Evolutionary conservation across 2,329 filamentous ascomycete genomes (phyloP), one percentile per base, ranked within the genome.

Genomic region (Fusarium sp.): DNA sequence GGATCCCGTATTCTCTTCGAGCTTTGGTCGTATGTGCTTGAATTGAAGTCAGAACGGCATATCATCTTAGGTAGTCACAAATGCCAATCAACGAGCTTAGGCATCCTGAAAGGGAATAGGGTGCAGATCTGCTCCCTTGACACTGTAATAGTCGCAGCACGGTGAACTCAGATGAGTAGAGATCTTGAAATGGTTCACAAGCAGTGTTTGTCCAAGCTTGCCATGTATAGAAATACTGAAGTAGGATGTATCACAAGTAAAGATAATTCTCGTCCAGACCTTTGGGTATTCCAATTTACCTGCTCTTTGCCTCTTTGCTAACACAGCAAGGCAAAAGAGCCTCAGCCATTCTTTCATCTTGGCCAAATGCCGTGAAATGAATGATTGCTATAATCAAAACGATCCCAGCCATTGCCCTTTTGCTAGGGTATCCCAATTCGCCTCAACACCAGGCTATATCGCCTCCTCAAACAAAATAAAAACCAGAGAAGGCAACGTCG

Each of bases 401-500:
- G 32, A 39, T 34, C 51, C 51, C 17, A 43, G 45, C 32, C 14
- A 34, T 44, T 17, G 19, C 60, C 58, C 36, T 39, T 32, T 42
- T 10, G 20, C 28, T 30, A 10, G 26, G 34, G 59, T 64, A 63
- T 63, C 38, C 56, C 49, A 43, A 49, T 67, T 68, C 64, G 64
- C 64, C 64, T 28, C 36, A 67, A 67, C 64, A 68, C 64, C 64
- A 52, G 58, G 58, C 64, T 68, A 32, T 23, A 34, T 44, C 48
- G 59, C 64, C 64, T 50, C 45, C 44, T 36, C 19, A 44, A 61
- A 39, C 20, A 49, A 14, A 38, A 45, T 40, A 11, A n/a, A 52
- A 49, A 32, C n/a, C 32, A 21, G 55, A 40, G 14, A 45, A 43
- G 23, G 21, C 23, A 32, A 23, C 21, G 11, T 32, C 30, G 30